These are phyloP conservation scores for Aaosphaeria arxii DNA, from an alignment of 2,329 filamentous ascomycete species.

Conservation along the genomic window DNA sequence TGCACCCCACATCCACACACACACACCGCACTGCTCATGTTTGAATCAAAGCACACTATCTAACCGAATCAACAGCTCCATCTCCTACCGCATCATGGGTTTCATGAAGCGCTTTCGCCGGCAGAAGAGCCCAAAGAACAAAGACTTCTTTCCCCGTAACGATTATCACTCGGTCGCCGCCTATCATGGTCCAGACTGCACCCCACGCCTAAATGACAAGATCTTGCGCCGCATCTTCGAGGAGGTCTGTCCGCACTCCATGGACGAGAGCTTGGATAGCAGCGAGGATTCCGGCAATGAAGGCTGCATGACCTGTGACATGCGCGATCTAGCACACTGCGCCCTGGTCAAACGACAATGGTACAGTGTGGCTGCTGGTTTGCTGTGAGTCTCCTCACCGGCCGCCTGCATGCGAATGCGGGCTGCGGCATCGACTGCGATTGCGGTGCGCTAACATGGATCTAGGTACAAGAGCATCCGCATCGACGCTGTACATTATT, in stretches of 20 bases:
- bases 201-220: constrained; percentile 57
- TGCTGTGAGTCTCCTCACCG: constrained; percentile 57
- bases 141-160: constrained; percentile 26
- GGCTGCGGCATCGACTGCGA: background rate
- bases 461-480: constrained; percentile 86
- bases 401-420: background rate
- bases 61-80: constrained; percentile 15
- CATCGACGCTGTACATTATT: constrained; percentile 94
- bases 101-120: constrained; percentile 50
- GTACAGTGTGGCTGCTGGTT: constrained; percentile 55
- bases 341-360: constrained; percentile 72
- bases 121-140: constrained; percentile 41
- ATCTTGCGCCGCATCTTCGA: constrained; percentile 75
- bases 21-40: constrained; percentile 5
- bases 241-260: constrained; percentile 78
- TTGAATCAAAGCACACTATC: constrained; percentile 7
- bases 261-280: constrained; percentile 68
- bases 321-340: constrained; percentile 82
- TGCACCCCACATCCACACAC: constrained; percentile 12
- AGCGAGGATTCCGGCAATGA: constrained; percentile 78
- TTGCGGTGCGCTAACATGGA: background rate
- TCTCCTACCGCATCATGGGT: constrained; percentile 42
- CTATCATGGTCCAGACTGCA: constrained; percentile 42
- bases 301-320: constrained; percentile 89
- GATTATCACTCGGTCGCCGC: constrained; percentile 24